Evolutionary conservation across 2,329 filamentous ascomycete genomes (phyloP), one percentile per base, ranked within the genome.

Genomic region (Sporothrix pseudoabietina): DNA sequence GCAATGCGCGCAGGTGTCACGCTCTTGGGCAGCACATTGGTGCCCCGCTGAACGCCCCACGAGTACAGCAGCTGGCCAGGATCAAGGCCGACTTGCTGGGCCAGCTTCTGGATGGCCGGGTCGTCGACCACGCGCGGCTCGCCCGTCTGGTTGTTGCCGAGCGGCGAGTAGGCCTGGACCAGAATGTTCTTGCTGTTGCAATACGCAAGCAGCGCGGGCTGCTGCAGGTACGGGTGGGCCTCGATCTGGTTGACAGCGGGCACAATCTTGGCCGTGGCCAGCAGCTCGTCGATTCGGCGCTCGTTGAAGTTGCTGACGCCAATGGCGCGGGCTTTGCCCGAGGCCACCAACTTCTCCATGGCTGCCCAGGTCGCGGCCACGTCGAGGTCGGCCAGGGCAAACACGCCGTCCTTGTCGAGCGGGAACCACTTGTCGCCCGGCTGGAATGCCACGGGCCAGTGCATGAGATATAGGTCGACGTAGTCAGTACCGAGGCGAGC

Each of bases 401-500:
- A 49, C 8, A 49, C 47, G 47, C 47, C 47, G 14, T 49, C 47
- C 5, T 19, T 16, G 47, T 49, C 47, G 47, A 49, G 47, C 47
- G 47, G 47, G 47, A 49, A 49, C 47, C 47, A 49, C 10, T 49
- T 49, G 47, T 49, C 10, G 14, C 19, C 47, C 44, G 44, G 47
- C 19, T 49, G 47, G 47, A 49, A 49, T 12, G 47, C 47, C 14
- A 66, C 44, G 7, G 70, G 70, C 83, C 71, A 86, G 79, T 86
- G 85, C 71, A 85, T 81, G 57, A 87, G 80, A 77, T 85, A 87
- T 1, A 87, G 78, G 74, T 87, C 86, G 61, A 88, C 77, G 74
- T 88, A 88, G 74, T 86, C 84, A 0, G 83, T 84, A 49, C 84
- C 82, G 8, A 88, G 80, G 73, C 87, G 84, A 73, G 82, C 78